These are phyloP conservation scores for Gastrolobium villosum DNA, from an alignment of 306 rosid genomes.

Conservation along the genomic window DNA sequence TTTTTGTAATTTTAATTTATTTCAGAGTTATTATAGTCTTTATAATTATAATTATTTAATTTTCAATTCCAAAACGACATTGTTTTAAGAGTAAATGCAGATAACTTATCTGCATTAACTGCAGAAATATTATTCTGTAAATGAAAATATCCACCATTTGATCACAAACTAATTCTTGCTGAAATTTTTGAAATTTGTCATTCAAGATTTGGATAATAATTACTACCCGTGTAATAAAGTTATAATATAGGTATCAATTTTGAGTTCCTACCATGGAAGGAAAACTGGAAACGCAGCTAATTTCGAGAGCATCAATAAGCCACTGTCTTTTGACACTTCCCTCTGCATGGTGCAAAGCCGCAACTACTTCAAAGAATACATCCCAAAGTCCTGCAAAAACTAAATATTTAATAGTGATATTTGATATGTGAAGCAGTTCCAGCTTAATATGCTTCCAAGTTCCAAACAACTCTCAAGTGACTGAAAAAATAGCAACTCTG, in stretches of 20 bases:
- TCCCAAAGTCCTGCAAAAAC: slow-evolving; percentile 79
- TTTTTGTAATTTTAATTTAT: no score
- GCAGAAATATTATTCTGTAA: no score
- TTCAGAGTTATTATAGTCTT: no score
- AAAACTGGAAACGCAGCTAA: slow-evolving; percentile 80
- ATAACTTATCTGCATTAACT: no score
- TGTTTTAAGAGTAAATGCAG: no score
- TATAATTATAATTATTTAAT: no score
- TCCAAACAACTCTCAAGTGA: slow-evolving; percentile 11
- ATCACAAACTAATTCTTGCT: slow-evolving; percentile 14
- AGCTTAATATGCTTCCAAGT: slow-evolving; percentile 43
- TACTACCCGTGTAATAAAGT: background rate
- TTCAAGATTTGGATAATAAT: slow-evolving; percentile 14
- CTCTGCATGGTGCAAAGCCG: slow-evolving; percentile 82
- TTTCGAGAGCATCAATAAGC: slow-evolving; percentile 87
- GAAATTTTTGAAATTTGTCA: slow-evolving; percentile 6
- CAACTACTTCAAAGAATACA: slow-evolving; percentile 79
- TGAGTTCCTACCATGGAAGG: slow-evolving; percentile 84
- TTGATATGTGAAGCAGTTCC: slow-evolving; percentile 29
- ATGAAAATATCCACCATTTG: background rate
- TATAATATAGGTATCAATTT: slow-evolving; percentile 27
- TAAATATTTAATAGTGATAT: slow-evolving; percentile 36
- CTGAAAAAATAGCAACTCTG: slow-evolving; percentile 17
- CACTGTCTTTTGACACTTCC: slow-evolving; percentile 79
- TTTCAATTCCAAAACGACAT: no score